Conservation (phyloP, 768 basidiomycete genomes). For the Ramaria rubella region DNA sequence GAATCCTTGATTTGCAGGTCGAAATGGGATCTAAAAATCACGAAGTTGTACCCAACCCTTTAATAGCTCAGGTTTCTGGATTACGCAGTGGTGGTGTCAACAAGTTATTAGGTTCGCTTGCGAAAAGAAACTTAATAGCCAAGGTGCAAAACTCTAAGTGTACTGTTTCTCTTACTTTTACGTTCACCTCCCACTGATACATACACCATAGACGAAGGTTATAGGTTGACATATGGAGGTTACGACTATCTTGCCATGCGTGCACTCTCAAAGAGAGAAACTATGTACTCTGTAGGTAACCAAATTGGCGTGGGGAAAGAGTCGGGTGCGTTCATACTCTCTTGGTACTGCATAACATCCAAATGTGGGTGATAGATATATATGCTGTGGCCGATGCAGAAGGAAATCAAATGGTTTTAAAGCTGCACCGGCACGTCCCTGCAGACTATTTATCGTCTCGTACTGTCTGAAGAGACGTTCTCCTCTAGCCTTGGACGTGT, state of each 20-base stretch:
- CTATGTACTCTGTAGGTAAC: constrained; percentile 88
- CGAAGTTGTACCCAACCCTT: constrained; percentile 82
- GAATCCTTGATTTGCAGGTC: constrained; percentile 53
- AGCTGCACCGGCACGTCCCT: constrained; percentile 74
- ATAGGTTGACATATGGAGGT: constrained; percentile 96
- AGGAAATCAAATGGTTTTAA: constrained; percentile 83
- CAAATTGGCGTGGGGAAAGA: constrained; percentile 99
- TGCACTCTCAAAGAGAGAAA: constrained; percentile 83
- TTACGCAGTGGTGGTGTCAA: constrained; percentile 88
- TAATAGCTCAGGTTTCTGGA: constrained; percentile 92
- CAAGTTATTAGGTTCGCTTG: constrained; percentile 83
- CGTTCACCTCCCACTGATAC: not conserved
- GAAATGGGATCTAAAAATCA: constrained; percentile 99
- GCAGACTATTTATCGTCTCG: not conserved
- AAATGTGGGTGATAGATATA: constrained; percentile 49
- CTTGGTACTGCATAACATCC: not conserved
- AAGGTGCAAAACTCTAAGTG: constrained; percentile 91
- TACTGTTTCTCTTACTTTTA: constrained; percentile 24
- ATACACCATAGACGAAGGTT: constrained; percentile 81
- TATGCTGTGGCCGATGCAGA: constrained; percentile 84
- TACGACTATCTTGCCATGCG: constrained; percentile 95
- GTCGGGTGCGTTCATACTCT: constrained; percentile 53
- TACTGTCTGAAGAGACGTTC: constrained; percentile 1
- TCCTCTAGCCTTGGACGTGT: constrained; percentile 80
- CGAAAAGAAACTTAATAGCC: constrained; percentile 86